These are phyloP conservation scores for Colletotrichum shisoi DNA, from an alignment of 2,329 filamentous ascomycete species.

Conservation along the genomic window DNA sequence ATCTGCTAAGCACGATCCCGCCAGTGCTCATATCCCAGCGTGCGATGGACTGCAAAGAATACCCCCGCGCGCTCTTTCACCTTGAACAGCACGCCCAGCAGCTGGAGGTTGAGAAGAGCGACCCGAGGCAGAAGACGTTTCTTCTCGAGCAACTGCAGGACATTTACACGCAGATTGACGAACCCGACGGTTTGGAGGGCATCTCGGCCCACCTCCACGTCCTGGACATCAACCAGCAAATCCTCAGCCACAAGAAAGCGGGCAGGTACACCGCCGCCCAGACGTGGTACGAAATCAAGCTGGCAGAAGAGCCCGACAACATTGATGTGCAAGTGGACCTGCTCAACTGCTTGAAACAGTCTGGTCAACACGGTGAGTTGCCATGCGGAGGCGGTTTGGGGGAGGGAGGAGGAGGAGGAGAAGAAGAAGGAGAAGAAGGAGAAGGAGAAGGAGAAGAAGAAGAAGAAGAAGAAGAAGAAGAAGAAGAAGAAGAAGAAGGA, in stretches of 20 bases:
- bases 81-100: conserved; percentile 85
- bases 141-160: conserved; percentile 83
- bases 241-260: conserved; percentile 89
- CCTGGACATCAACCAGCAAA: conserved; percentile 91
- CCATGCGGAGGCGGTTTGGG: neutral
- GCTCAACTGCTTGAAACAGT: conserved; percentile 87
- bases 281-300: conserved; percentile 94
- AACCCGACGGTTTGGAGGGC: conserved; percentile 94
- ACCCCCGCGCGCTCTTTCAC: conserved; percentile 89
- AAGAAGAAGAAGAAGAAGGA: too few relatives aligned
- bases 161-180: conserved; percentile 97
- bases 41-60: conserved; percentile 93
- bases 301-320: conserved; percentile 80
- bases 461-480: too few relatives aligned
- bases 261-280: conserved; percentile 94
- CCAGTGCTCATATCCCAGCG: conserved; percentile 77
- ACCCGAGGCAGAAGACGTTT: conserved; percentile 64
- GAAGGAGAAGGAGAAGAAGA: too few relatives aligned
- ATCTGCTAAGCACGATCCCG: conserved; percentile 70
- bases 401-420: neutral
- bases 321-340: conserved; percentile 81
- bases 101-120: conserved; percentile 55
- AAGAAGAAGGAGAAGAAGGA: too few relatives aligned
- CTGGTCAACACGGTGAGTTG: conserved; percentile 84
- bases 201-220: conserved; percentile 87